A percentile compares a stretch with the other conserved stretches of the same genome.
Evolutionary conservation across 306 rosid species (phyloP).

Genomic region (Vigna reflexopilosa): DNA sequence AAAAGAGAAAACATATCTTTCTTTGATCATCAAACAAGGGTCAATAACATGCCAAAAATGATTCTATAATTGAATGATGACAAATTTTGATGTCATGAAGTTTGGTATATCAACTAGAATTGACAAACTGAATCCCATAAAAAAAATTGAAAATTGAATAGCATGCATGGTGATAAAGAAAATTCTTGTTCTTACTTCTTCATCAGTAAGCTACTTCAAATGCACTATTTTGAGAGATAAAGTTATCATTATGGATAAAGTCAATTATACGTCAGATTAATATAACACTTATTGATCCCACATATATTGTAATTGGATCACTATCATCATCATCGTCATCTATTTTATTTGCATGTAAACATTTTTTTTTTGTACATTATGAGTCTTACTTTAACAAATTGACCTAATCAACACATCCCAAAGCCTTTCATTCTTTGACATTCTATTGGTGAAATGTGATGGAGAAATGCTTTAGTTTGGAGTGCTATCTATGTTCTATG

Average conservation of each 20-base stretch:
- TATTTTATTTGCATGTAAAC: constrained; percentile 8
- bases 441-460: background rate
- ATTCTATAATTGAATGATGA: constrained; percentile 5
- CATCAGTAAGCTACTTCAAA: background rate
- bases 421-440: background rate
- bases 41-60: background rate
- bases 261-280: constrained; percentile 3
- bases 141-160: constrained; percentile 7
- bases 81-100: constrained; percentile 23
- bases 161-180: constrained; percentile 7
- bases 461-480: constrained; percentile 4
- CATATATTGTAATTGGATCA: constrained; percentile 5
- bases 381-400: constrained; percentile 12
- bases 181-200: background rate
- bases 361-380: background rate
- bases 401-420: background rate
- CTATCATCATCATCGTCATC: background rate
- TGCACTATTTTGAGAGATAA: background rate
- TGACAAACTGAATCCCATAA: background rate
- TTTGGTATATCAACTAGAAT: background rate
- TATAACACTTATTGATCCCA: background rate
- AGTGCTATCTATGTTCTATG: background rate
- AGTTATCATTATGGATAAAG: constrained; percentile 2
- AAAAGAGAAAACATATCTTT: background rate
- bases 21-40: background rate